Conservation (phyloP, 2,329 filamentous ascomycete genomes). For the Fusarium continuum region DNA sequence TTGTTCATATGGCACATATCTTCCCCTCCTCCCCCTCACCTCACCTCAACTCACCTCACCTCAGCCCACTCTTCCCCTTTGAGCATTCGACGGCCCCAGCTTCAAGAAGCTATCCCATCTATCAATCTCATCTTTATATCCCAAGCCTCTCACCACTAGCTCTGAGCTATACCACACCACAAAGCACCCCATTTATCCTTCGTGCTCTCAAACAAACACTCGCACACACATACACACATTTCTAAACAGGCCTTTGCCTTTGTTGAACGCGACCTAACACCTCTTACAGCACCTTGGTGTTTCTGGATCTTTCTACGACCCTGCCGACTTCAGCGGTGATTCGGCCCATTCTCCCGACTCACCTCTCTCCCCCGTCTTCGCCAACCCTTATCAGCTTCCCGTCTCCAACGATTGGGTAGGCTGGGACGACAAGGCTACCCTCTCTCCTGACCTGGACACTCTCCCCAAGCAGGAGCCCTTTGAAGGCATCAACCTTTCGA, state of each 20-base stretch:
- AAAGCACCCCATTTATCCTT: slow-evolving; percentile 31
- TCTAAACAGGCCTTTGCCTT: neutral
- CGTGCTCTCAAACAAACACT: neutral
- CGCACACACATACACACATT: neutral
- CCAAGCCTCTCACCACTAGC: slow-evolving; percentile 25
- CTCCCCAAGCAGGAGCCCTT: slow-evolving; percentile 44
- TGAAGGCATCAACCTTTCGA: slow-evolving; percentile 41
- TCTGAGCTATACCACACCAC: slow-evolving; percentile 19
- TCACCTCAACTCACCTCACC: slow-evolving; percentile 38
- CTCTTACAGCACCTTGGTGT: slow-evolving; percentile 33
- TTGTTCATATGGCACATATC: slow-evolving; percentile 42
- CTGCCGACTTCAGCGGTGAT: slow-evolving; percentile 43
- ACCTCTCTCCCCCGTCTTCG: slow-evolving; percentile 42
- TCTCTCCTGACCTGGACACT: slow-evolving; percentile 41
- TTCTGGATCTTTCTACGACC: slow-evolving; percentile 42
- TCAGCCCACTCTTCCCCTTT: slow-evolving; percentile 36
- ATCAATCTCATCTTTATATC: slow-evolving; percentile 35
- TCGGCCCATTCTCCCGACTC: slow-evolving; percentile 43
- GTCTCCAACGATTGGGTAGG: slow-evolving; percentile 42
- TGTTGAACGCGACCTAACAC: slow-evolving; percentile 31
- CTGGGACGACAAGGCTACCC: slow-evolving; percentile 44
- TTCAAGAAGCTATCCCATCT: slow-evolving; percentile 16
- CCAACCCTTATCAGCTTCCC: slow-evolving; percentile 43
- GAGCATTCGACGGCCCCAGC: slow-evolving; percentile 20
- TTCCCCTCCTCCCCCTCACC: slow-evolving; percentile 32